Evolutionary conservation across 1,139 yeast genomes (phyloP).

Genomic region (Candida freyschussii): DNA sequence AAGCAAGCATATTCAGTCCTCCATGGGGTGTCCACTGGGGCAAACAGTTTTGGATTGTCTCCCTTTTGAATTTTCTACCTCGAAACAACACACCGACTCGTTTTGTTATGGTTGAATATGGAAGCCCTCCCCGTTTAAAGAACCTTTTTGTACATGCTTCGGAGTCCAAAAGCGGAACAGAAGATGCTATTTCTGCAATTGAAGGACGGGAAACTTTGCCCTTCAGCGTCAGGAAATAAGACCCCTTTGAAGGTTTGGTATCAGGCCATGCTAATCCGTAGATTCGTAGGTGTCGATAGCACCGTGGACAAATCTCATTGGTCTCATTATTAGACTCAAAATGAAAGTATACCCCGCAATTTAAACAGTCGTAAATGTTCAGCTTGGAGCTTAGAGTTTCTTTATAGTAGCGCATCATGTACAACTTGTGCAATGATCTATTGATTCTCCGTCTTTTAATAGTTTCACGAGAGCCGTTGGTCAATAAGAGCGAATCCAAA

Average conservation of each 20-base stretch:
- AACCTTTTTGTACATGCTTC: too few relatives aligned
- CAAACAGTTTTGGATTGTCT: too few relatives aligned
- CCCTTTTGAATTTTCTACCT: too few relatives aligned
- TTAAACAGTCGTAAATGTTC: conserved; percentile 23
- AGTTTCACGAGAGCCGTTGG: background rate
- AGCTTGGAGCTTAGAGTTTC: conserved; percentile 6
- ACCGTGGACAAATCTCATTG: conserved; percentile 24
- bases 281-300: conserved; percentile 23
- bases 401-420: conserved; percentile 14
- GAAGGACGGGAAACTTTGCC: background rate
- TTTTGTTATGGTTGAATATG: too few relatives aligned
- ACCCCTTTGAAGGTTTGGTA: conserved; percentile 8
- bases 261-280: conserved; percentile 25
- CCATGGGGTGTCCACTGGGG: too few relatives aligned
- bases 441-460: conserved; percentile 13
- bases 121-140: too few relatives aligned
- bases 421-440: conserved; percentile 23
- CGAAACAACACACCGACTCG: too few relatives aligned
- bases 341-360: conserved; percentile 27
- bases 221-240: background rate
- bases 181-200: background rate
- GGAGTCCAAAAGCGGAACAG: too few relatives aligned
- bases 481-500: conserved; percentile 16
- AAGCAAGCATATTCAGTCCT: too few relatives aligned
- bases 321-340: conserved; percentile 1